Evolutionary conservation across 2,329 filamentous ascomycete genomes (phyloP).

Genomic region (Monosporascus ibericus): DNA sequence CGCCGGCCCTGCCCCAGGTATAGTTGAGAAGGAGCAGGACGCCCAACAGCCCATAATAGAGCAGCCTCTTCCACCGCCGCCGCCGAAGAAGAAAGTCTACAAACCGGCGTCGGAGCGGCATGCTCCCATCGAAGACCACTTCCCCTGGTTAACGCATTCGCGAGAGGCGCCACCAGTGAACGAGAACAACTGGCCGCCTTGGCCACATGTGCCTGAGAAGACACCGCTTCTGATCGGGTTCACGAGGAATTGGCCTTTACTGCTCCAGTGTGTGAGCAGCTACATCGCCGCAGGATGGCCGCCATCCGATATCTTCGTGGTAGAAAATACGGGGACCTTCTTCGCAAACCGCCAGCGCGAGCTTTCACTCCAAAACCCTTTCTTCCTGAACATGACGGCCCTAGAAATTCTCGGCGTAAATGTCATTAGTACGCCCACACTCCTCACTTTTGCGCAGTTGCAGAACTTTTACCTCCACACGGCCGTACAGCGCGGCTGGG

Average conservation of each 20-base stretch:
- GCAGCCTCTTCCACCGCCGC: not conserved
- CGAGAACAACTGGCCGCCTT: constrained; percentile 27
- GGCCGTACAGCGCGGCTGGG: constrained; percentile 35
- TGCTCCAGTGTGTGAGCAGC: constrained; percentile 45
- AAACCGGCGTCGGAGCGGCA: constrained; percentile 24
- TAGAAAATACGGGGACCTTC: constrained; percentile 51
- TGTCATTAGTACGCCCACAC: constrained; percentile 39
- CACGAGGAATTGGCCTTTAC: constrained; percentile 44
- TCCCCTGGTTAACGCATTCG: constrained; percentile 29
- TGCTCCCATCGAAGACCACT: constrained; percentile 30
- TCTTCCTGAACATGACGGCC: constrained; percentile 46
- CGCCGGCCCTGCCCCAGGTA: not conserved
- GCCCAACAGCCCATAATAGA: not conserved
- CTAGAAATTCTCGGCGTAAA: constrained; percentile 43
- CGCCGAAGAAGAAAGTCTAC: constrained; percentile 21
- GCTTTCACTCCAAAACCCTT: constrained; percentile 45
- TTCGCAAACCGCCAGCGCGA: constrained; percentile 36
- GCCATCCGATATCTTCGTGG: constrained; percentile 43
- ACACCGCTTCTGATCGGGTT: constrained; percentile 44
- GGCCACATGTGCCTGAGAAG: constrained; percentile 26
- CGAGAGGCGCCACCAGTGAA: constrained; percentile 21
- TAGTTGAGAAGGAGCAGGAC: not conserved
- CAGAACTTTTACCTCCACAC: constrained; percentile 42
- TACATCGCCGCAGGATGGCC: constrained; percentile 53
- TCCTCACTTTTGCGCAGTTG: constrained; percentile 42